These are phyloP conservation scores for Fusarium sp. DNA, from an alignment of 2,329 filamentous ascomycete species.

Conservation along the genomic window DNA sequence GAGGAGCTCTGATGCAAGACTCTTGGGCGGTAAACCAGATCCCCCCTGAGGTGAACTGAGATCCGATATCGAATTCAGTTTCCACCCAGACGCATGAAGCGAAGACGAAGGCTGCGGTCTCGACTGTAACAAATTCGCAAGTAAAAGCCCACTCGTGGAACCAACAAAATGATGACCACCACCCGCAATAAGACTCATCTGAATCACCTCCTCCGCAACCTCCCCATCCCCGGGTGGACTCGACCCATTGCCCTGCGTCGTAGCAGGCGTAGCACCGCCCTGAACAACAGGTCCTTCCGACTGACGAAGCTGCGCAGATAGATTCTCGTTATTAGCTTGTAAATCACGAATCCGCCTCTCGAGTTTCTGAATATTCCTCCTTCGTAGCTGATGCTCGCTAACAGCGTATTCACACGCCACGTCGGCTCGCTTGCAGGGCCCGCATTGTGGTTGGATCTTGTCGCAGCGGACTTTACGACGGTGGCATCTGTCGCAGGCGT, in stretches of 20 bases:
- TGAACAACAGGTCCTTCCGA: conserved; percentile 7
- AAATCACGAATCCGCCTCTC: conserved; percentile 54
- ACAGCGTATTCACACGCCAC: conserved; percentile 55
- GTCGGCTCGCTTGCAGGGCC: conserved; percentile 55
- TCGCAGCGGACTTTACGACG: conserved; percentile 60
- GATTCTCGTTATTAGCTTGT: conserved; percentile 50
- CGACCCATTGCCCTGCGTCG: conserved; percentile 7
- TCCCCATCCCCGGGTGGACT: conserved; percentile 43
- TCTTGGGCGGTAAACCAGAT: conserved; percentile 53
- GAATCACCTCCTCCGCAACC: conserved; percentile 60
- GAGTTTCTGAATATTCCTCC: conserved; percentile 55
- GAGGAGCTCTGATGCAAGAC: conserved; percentile 56
- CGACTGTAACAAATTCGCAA: conserved; percentile 59
- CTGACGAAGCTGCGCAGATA: conserved; percentile 24
- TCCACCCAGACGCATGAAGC: conserved; percentile 30
- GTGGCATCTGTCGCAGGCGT: conserved; percentile 59
- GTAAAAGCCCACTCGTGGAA: conserved; percentile 58
- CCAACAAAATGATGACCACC: conserved; percentile 61
- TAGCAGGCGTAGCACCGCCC: background rate
- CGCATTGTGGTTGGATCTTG: conserved; percentile 56
- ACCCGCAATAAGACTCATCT: conserved; percentile 59
- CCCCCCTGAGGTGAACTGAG: conserved; percentile 16
- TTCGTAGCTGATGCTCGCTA: conserved; percentile 49
- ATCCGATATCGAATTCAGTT: conserved; percentile 25
- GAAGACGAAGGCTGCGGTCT: conserved; percentile 32